Evolutionary conservation across 83 land plant genomes (phyloP), one percentile per base, ranked within the genome.

Genomic region (Thuja plicata): DNA sequence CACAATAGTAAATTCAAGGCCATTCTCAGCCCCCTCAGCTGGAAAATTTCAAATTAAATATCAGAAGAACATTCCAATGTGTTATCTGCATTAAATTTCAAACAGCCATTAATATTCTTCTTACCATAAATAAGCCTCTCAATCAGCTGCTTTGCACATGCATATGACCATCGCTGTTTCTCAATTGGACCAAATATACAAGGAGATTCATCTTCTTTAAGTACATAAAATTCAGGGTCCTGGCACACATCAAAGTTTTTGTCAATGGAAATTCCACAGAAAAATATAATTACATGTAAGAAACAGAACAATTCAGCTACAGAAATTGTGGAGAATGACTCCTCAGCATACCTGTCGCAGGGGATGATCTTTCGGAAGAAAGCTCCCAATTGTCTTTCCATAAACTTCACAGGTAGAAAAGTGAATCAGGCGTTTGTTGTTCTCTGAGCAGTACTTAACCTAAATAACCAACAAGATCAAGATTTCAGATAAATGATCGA

Each of bases 401-500:
- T 96, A 97, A 8, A 97, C 97, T 86, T 96, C 99, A 87, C 99
- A 97, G 32, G 99, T 97, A 10, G 99, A 97, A 91, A 97, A 97
- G 90, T 97, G 99, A 87, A 97, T 97, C 50, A 97, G 87, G n/a
- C 99, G 94, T 92, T 97, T 97, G 89, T 86, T 88, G 85, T 95
- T 94, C 77, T 94, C 97, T 15, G 96, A 92, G 87, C 98, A 97
- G 86, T 94, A 94, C 76, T 91, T 94, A 19, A 95, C 98, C 99
- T 97, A 87, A 50, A 87, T 24, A 81, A 62, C 77, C 78, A 81
- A 12, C 41, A 57, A 8, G 37, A 2, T 74, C 78, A 74, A 74
- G 32, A 3, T 32, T 74, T 74, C 37, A 74, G 37, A 74, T 8
- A 32, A 74, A 32, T 9, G 78, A 74, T 74, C 37, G 34, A 74